Base-by-base conservation (phyloP, 768 basidiomycete genomes). In the Infundibulicybe gibba region DNA sequence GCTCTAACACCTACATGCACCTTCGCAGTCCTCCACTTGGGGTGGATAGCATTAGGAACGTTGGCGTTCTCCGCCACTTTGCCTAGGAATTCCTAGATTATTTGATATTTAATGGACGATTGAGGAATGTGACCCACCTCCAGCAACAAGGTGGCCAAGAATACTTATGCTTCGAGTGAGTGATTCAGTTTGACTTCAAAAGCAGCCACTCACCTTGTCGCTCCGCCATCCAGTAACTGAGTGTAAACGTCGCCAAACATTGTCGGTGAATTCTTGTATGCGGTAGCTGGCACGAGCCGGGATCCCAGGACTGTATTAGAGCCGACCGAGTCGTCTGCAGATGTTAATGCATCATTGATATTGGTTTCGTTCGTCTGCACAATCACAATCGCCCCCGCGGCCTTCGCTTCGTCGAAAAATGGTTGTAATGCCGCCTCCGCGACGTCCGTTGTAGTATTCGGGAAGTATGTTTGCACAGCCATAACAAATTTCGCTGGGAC, bases 21-120 rank as follows among this genome's bases (percentile, higher is more conserved):
- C 52, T 70, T 69, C 0, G 70, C 69, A 2, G 56, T 60, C 44
- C 69, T 51, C 70, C 70, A 70, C 17, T 57, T 62, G 4, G 67
- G 67, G 37, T 57, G 54, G 17, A 70, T 53, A 15, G 69, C 66
- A 12, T 56, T 62, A 16, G 54, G 53, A 12, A 70, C 55, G 19
- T 62, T 25, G 8, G 61, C 63, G 47, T 68, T 69, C 32, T 57
- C 54, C 8, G 70, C 46, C 3, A 71, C 67, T 54, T 62, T 51
- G 11, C 67, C 63, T 63, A 38, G 3, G 25, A 19, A 37, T 34
- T 25, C 5, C 20, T 14, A 6, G 31, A 35, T 35, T 13, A 21
- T 32, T 3, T 14, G 17, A 20, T 14, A 8, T n/a, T 32, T 20
- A 12, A 32, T 10, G 13, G 5, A 31, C 2, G 41, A 17, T 1